Evolutionary conservation across 345 rosid genomes (phyloP), one percentile per base, ranked within the genome.

Genomic region (Gossypium raimondii): DNA sequence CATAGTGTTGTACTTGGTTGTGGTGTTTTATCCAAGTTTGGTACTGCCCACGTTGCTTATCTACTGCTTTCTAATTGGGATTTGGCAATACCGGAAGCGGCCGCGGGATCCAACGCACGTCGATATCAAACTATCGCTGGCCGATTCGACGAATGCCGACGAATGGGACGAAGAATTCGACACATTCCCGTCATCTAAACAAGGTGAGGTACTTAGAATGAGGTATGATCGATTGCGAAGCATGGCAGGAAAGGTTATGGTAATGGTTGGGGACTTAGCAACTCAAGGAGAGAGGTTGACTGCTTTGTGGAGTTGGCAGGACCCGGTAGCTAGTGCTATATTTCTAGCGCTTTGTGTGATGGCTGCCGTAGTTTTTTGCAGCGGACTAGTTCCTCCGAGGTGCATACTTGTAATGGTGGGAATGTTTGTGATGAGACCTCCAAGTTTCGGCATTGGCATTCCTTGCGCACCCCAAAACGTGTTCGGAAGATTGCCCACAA

Each of bases 101-200:
- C 88, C 90, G 3, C 77, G 78, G 57, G 70, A 77, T 52, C 88
- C 88, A 55, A 82, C 82, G 2, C 78, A 73, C 76, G 66, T 80
- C 79, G 87, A 87, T 56, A 77, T 77, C 11, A 78, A 70, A 13
- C 56, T 87, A 10, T 87, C 90, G 2, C 78, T 73, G 5, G 84
- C 82, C 0, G 85, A 85, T 24, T 47, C 51, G 4, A 78, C 73
- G 0, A 73, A 45, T 64, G 48, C 76, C 0, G 86, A 83, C 27
- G 90, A 85, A 29, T 66, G 80, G 24, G 86, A 85, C 9, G 88
- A 87, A 76, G 90, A 87, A 70, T 75, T 87, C 11, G 90, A 87
- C 9, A 77, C 88, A 4, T 87, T 81, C 38, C 90, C 88, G 7
- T 56, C 86, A 14, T 81, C 90, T 1, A 72, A 25, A 38, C 75